A percentile compares a stretch with the other conserved stretches of the same genome.
Conservation (phyloP, 805 yeast species). For the Yarrowia divulgata region DNA sequence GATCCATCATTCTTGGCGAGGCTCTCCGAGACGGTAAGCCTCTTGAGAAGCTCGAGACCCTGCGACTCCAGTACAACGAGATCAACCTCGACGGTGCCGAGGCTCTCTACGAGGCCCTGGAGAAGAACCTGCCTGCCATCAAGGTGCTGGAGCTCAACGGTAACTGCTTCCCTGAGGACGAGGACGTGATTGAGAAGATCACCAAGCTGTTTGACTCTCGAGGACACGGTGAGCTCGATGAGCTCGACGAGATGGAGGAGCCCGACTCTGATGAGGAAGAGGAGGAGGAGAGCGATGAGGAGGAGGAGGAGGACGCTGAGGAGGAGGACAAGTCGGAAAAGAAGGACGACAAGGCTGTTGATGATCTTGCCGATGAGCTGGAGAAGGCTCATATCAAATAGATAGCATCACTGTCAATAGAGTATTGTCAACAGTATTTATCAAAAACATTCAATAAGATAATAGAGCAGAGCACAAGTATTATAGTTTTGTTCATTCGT, state of each 20-base stretch:
- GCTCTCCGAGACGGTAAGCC: constrained; percentile 49
- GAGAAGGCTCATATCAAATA: constrained; percentile 52
- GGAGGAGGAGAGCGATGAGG: constrained; percentile 63
- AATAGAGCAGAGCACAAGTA: not conserved
- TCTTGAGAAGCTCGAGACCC: constrained; percentile 57
- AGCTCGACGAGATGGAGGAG: constrained; percentile 94
- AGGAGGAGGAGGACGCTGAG: constrained; percentile 67
- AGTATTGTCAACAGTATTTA: constrained; percentile 13
- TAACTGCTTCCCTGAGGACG: constrained; percentile 89
- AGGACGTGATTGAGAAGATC: constrained; percentile 68
- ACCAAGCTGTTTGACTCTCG: constrained; percentile 69
- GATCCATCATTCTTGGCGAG: constrained; percentile 64
- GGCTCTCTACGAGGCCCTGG: constrained; percentile 62
- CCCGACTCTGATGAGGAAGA: constrained; percentile 73
- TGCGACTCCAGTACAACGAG: constrained; percentile 90
- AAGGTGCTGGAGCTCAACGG: constrained; percentile 85
- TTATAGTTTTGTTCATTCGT: not conserved
- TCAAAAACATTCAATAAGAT: constrained; percentile 40
- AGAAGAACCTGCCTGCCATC: constrained; percentile 64
- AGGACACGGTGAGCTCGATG: constrained; percentile 86
- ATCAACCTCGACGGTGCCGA: constrained; percentile 71
- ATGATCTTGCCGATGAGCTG: constrained; percentile 65
- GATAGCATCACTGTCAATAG: constrained; percentile 15
- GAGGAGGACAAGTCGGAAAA: constrained; percentile 48
- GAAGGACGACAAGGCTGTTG: constrained; percentile 58